Evolutionary conservation across 768 basidiomycete species (phyloP).

Genomic region (Trametes meyenii): DNA sequence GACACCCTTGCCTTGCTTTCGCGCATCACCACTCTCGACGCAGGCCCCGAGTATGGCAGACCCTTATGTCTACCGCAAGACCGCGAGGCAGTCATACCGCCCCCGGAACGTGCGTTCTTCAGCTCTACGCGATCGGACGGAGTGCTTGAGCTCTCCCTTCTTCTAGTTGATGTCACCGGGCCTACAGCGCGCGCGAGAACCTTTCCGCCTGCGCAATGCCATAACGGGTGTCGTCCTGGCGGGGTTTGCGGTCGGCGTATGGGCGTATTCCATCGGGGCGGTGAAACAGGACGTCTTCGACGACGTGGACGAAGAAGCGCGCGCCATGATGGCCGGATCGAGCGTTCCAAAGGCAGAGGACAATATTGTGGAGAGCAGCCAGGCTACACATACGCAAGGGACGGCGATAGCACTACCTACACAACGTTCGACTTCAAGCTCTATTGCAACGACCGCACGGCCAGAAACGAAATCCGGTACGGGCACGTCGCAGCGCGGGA

Average conservation of each 20-base stretch:
- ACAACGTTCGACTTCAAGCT: slow-evolving; percentile 1
- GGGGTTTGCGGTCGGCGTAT: slow-evolving; percentile 79
- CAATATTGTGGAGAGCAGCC: slow-evolving; percentile 36
- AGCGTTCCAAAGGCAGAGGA: slow-evolving; percentile 28
- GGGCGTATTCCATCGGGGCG: slow-evolving; percentile 91
- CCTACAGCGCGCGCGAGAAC: slow-evolving; percentile 83
- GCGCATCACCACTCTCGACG: background rate
- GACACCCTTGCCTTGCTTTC: too few species aligned
- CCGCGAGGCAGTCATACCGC: slow-evolving; percentile 40
- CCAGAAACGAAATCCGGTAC: background rate
- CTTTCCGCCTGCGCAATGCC: slow-evolving; percentile 79
- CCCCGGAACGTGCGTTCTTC: slow-evolving; percentile 40
- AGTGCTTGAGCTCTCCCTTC: background rate
- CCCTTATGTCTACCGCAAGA: slow-evolving; percentile 39
- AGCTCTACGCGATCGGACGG: background rate
- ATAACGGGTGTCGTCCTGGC: slow-evolving; percentile 74
- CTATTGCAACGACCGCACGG: background rate
- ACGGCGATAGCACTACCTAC: background rate
- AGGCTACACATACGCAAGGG: slow-evolving; percentile 24
- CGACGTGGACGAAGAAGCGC: slow-evolving; percentile 81
- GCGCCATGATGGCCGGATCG: slow-evolving; percentile 47
- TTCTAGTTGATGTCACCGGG: slow-evolving; percentile 82
- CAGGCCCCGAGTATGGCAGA: slow-evolving; percentile 34
- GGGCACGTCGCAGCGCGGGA: slow-evolving; percentile 37
- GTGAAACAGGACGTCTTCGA: slow-evolving; percentile 94